Evolutionary conservation across 2,329 filamentous ascomycete species (phyloP), one percentile per base, ranked within the genome.

Genomic region (Fusarium sp.): DNA sequence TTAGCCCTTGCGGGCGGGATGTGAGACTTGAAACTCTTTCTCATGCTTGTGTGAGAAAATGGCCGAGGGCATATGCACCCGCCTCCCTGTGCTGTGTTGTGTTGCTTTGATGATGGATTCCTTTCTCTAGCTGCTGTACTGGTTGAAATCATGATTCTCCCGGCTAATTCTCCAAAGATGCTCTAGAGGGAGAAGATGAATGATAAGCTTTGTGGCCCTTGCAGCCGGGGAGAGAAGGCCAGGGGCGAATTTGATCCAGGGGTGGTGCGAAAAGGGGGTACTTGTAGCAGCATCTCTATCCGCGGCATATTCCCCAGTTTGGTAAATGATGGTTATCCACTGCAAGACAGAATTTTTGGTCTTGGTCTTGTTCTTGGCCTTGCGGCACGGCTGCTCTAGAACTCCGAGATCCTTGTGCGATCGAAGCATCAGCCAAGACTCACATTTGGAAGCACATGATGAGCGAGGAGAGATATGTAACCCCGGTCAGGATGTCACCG

Each of bases 201-300:
- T 69, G 63, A 73, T 70, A 68, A 75, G 47, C 45, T 67, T 57
- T 52, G 35, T 50, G 34, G 52, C 47, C 45, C 65, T 59, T 69
- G 60, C 62, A 67, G 50, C 60, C 58, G 63, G 52, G 61, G 40
- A 31, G 27, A 34, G 29, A 38, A 31, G 57, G 57, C 37, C 52
- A 75, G 69, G 73, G 67, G 58, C 60, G 24, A 31, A 47, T 69
- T 72, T 56, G 50, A 70, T 62, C 50, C 56, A 69, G 58, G 67
- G 64, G 59, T 63, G 70, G 62, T 68, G 70, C 22, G 57, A 70
- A 35, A 52, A 45, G 45, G 50, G 57, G 29, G 38, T 66, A 47
- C 34, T 20, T 59, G 54, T 64, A 71, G 60, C 52, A 59, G 24
- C 47, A 73, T 72, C 70, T 75, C 70, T 75, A 74, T 75, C 72